Conservation (phyloP, 2,329 filamentous ascomycete species). For the Paraphaeosphaeria sporulosa region DNA sequence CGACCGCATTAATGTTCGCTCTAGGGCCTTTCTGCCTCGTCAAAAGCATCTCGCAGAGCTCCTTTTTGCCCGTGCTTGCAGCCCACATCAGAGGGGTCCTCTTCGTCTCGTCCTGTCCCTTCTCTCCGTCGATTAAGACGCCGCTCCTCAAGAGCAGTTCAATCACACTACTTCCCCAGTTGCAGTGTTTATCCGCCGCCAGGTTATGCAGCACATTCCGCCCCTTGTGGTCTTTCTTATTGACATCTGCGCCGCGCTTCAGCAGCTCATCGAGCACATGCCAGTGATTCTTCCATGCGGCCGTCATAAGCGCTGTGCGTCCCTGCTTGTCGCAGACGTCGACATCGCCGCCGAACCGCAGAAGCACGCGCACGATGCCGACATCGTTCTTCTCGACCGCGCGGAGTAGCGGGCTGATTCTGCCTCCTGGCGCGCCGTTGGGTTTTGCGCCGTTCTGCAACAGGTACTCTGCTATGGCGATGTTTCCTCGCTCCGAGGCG, state of each 20-base stretch:
- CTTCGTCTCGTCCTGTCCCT: slow-evolving; percentile 54
- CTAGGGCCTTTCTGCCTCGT: slow-evolving; percentile 33
- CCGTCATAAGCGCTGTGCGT: slow-evolving; percentile 48
- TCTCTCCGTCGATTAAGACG: slow-evolving; percentile 51
- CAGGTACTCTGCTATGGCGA: slow-evolving; percentile 40
- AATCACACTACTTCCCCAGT: slow-evolving; percentile 58
- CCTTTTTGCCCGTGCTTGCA: slow-evolving; percentile 63
- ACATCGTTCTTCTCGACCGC: slow-evolving; percentile 44
- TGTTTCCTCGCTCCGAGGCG: slow-evolving; percentile 43
- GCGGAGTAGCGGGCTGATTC: slow-evolving; percentile 40
- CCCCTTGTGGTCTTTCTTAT: slow-evolving; percentile 44
- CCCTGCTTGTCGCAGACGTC: slow-evolving; percentile 47
- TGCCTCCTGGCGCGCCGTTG: slow-evolving; percentile 41
- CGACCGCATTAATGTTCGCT: slow-evolving; percentile 44
- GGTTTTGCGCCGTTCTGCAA: slow-evolving; percentile 44
- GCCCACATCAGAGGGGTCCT: slow-evolving; percentile 66
- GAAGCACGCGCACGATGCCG: slow-evolving; percentile 39
- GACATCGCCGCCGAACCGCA: slow-evolving; percentile 42
- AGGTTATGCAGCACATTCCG: slow-evolving; percentile 48
- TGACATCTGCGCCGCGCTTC: slow-evolving; percentile 48
- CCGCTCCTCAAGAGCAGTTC: slow-evolving; percentile 49
- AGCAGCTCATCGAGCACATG: slow-evolving; percentile 48
- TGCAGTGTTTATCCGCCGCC: slow-evolving; percentile 52
- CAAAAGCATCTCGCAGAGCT: slow-evolving; percentile 59
- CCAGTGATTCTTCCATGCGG: slow-evolving; percentile 44